Evolutionary conservation across 2,329 filamentous ascomycete species (phyloP).

Genomic region (Botryotinia calthae): DNA sequence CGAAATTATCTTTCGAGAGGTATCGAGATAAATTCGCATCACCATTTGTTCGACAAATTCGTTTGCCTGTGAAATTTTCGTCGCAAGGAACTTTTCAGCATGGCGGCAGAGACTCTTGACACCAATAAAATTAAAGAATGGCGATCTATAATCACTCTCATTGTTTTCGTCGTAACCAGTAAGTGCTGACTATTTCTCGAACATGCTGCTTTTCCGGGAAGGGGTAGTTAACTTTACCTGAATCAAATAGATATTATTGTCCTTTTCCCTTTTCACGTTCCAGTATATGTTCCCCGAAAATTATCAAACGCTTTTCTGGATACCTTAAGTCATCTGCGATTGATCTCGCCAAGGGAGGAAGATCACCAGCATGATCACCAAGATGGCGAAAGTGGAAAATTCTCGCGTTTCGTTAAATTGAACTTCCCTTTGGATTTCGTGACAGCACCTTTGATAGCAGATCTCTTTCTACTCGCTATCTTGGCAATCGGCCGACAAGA

Average conservation of each 20-base stretch:
- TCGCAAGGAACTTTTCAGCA: not conserved
- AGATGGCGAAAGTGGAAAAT: conserved; percentile 35
- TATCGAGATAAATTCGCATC: not conserved
- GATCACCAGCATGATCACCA: conserved; percentile 30
- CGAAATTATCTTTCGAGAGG: not conserved
- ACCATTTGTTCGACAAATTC: not conserved
- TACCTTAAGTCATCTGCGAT: conserved; percentile 46
- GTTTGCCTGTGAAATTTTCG: not conserved
- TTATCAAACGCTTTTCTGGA: conserved; percentile 48
- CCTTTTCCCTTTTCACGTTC: conserved; percentile 65
- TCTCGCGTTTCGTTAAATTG: conserved; percentile 48
- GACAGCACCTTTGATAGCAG: conserved; percentile 67
- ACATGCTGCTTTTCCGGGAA: not conserved
- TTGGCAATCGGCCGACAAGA: conserved; percentile 64
- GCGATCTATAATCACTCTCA: conserved; percentile 67
- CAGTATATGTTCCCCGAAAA: conserved; percentile 55
- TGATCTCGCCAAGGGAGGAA: conserved; percentile 49
- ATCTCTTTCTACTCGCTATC: conserved; percentile 69
- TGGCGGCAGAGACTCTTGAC: conserved; percentile 39
- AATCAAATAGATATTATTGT: conserved; percentile 59
- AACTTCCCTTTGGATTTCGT: conserved; percentile 67
- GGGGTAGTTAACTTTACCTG: conserved; percentile 17
- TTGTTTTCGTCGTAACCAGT: conserved; percentile 70
- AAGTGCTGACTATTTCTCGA: conserved; percentile 41
- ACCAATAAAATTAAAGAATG: conserved; percentile 59